Percentiles rank a stretch among this genome's conserved stretches.
phyloP scores from a whole-genome alignment of 139 green algal species.

The Astrephomene gubernaculifera region DNA sequence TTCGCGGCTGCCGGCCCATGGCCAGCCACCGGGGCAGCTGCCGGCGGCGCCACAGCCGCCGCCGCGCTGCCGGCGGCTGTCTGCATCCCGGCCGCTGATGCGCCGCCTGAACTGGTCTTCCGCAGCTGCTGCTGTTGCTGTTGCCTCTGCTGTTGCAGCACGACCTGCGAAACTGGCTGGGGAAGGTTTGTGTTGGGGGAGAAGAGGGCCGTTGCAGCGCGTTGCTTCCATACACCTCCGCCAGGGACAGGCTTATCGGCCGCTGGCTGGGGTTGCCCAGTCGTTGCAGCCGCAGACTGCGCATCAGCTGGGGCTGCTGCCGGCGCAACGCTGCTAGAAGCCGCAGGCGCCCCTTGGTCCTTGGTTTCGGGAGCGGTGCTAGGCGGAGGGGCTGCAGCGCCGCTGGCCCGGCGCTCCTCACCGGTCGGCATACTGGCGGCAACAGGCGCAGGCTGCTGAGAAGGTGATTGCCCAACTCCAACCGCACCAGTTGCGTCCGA shows the following conservation, averaged over 20 bases:
- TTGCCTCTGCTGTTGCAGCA: not conserved
- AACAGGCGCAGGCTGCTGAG: too few species aligned
- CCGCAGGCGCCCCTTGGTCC: too few species aligned
- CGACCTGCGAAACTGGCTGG: too few species aligned
- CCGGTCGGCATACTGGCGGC: too few species aligned
- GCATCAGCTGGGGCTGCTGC: too few species aligned
- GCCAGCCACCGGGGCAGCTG: not conserved
- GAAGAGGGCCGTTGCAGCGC: not conserved
- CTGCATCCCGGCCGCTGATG: not conserved
- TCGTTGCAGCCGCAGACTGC: too few species aligned
- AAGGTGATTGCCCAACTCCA: too few species aligned
- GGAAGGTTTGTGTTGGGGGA: not conserved
- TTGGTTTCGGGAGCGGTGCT: too few species aligned
- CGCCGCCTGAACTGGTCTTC: not conserved
- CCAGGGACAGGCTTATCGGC: not conserved
- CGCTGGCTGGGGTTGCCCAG: not conserved
- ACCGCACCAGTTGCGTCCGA: too few species aligned
- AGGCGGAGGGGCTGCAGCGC: too few species aligned
- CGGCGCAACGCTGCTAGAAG: too few species aligned
- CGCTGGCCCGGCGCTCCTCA: too few species aligned
- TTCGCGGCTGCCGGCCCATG: not conserved
- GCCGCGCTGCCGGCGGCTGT: not conserved
- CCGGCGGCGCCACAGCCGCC: not conserved
- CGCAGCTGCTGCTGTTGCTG: not conserved
- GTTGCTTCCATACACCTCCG: slow-evolving; percentile 7